Base-by-base conservation (phyloP, 148 eudicot species). In the Agrostemma githago region DNA sequence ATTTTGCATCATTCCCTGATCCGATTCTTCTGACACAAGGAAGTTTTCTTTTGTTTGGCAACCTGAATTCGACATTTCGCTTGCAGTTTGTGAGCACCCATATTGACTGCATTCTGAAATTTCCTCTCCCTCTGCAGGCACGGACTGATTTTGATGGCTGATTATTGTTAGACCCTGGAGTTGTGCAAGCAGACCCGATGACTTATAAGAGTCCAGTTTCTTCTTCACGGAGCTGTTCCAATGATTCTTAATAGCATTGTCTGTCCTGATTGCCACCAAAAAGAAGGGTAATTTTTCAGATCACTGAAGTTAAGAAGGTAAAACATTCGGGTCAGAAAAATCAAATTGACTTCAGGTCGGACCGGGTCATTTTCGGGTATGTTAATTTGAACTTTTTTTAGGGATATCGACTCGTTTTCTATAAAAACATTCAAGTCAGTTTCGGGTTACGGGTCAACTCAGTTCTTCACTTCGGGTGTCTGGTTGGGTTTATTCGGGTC, bases 191-290 rank as follows among this genome's bases (percentile, higher is more conserved):
- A 92, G 84, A 37, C 97, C 99, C 9, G 99, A 88, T 48, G 97
- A 84, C 82, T 85, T 82, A 76, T 87, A 95, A 17, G 91, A 82
- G 72, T 92, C 99, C 74, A 90, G 68, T 84, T 92, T 95, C 88
- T 95, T 95, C 82, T 92, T 95, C 44, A 95, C 97, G 19, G 99
- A 95, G 82, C 97, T 92, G 77, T 95, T 90, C 99, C 99, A 95
- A 63, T 95, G 99, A 82, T 95, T 95, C 83, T 95, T 95, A 3
- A 95, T 95, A 73, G 99, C 84, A 82, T 95, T 95, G 86, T 95
- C 99, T 59, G 97, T 79, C 91, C 99, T 95, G 96, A 74, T 76
- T 68, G 21, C 59, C 81, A 80, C 26, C 72, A 79, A 43, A 81
- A 64, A 57, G 60, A 64, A 57, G 60, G 72, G 76, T 41, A 61